Percentiles rank a stretch among this genome's conserved stretches.
phyloP scores from a whole-genome alignment of 257 asterid genomes.

The Solanum gandarillasii region DNA sequence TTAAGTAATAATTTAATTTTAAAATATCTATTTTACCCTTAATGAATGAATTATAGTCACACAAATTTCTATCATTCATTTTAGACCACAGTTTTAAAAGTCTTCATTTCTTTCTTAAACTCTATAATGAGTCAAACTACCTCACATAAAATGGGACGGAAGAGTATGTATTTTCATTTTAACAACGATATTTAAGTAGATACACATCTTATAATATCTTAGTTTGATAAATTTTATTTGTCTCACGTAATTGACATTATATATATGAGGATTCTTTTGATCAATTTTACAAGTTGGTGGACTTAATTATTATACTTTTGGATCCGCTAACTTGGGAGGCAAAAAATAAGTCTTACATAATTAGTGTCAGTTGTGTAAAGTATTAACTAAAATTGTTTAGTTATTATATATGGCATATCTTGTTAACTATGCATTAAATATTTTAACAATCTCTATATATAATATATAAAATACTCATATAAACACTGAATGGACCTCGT shows the following conservation, averaged over 20 bases:
- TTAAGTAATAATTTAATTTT: too few relatives aligned
- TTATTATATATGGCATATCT: too few relatives aligned
- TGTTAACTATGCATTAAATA: too few relatives aligned
- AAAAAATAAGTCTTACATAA: not conserved
- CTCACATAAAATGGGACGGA: too few relatives aligned
- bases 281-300: not conserved
- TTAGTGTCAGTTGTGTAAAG: not conserved
- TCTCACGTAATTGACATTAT: not conserved
- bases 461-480: too few relatives aligned
- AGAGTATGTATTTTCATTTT: not conserved
- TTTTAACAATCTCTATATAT: too few relatives aligned
- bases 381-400: not conserved
- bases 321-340: not conserved
- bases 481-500: not conserved
- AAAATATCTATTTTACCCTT: too few relatives aligned
- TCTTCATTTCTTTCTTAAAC: too few relatives aligned
- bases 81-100: too few relatives aligned
- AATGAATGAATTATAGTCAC: too few relatives aligned
- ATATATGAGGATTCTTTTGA: not conserved
- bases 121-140: too few relatives aligned
- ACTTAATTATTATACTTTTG: not conserved
- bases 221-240: not conserved
- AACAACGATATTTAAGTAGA: not conserved
- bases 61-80: too few relatives aligned
- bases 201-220: not conserved